Percentiles rank a stretch among this genome's conserved stretches.
Conservation (phyloP, 106 monocot species). For the Allium cepa region DNA sequence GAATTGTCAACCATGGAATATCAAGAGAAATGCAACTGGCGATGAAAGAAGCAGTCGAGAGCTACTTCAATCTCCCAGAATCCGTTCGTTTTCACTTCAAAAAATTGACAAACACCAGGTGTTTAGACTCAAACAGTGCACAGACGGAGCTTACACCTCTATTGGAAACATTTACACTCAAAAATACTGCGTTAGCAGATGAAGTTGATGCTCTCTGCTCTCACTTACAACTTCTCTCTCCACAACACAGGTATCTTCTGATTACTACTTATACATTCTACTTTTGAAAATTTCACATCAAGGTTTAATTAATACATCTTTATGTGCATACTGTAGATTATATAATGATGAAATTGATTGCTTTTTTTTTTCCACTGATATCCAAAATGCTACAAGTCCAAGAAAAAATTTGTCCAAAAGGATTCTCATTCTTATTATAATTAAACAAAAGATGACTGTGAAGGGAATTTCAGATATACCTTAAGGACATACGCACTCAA, state of each 20-base stretch:
- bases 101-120: constrained; percentile 19
- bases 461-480: constrained; percentile 21
- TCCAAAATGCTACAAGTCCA: no score
- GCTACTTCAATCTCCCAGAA: constrained; percentile 32
- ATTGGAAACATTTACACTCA: constrained; percentile 35
- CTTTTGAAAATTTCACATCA: no score
- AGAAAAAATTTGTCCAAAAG: no score
- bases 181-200: constrained; percentile 23
- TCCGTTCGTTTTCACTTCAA: not conserved
- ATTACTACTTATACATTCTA: no score
- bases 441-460: no score
- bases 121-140: constrained; percentile 17
- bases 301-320: no score
- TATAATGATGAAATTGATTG: no score
- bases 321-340: no score
- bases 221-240: not conserved
- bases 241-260: no score
- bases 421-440: no score
- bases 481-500: constrained; percentile 26
- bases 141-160: constrained; percentile 16
- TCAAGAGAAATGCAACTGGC: constrained; percentile 12
- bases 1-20: constrained; percentile 4
- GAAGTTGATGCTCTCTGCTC: constrained; percentile 49
- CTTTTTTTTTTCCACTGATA: no score
- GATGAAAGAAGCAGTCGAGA: constrained; percentile 36